These are phyloP conservation scores for Paraconiothyrium sp. DNA, from an alignment of 2,329 filamentous ascomycete species.

Conservation along the genomic window DNA sequence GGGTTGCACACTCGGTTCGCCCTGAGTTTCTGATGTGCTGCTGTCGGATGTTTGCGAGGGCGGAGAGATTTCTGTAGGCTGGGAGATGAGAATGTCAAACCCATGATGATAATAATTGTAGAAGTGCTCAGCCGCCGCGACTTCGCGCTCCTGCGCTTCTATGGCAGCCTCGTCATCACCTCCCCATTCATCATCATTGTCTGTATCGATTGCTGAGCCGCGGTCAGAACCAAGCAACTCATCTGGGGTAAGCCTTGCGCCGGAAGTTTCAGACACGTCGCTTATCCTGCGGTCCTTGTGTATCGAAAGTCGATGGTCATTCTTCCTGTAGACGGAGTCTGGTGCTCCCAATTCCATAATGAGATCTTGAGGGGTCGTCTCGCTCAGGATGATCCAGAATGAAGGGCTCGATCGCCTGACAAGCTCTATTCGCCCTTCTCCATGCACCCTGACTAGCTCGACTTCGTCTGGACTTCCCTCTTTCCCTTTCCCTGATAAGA, in stretches of 20 bases:
- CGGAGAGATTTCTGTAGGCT: conserved; percentile 64
- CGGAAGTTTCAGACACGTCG: conserved; percentile 47
- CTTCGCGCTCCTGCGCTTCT: conserved; percentile 68
- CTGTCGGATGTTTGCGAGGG: conserved; percentile 66
- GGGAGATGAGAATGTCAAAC: conserved; percentile 91
- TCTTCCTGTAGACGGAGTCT: conserved; percentile 92
- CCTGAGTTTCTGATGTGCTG: conserved; percentile 40
- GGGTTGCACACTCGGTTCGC: conserved; percentile 42
- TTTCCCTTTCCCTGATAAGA: conserved; percentile 73
- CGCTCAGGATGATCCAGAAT: conserved; percentile 78
- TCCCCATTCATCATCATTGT: conserved; percentile 57
- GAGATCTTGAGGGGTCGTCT: conserved; percentile 91
- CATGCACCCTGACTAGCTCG: conserved; percentile 79
- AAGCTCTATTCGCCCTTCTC: conserved; percentile 80
- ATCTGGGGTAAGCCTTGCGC: conserved; percentile 38
- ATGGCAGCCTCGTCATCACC: conserved; percentile 58
- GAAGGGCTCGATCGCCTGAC: conserved; percentile 73
- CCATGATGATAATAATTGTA: conserved; percentile 98
- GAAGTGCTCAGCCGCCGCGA: conserved; percentile 75
- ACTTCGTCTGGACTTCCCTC: conserved; percentile 90
- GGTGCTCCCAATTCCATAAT: conserved; percentile 91
- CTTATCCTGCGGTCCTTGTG: conserved; percentile 62
- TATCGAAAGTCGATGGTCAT: conserved; percentile 87
- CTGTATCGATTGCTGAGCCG: conserved; percentile 44
- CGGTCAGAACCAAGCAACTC: conserved; percentile 44